Conservation (phyloP, 768 basidiomycete species). For the Auricularia sp. region DNA sequence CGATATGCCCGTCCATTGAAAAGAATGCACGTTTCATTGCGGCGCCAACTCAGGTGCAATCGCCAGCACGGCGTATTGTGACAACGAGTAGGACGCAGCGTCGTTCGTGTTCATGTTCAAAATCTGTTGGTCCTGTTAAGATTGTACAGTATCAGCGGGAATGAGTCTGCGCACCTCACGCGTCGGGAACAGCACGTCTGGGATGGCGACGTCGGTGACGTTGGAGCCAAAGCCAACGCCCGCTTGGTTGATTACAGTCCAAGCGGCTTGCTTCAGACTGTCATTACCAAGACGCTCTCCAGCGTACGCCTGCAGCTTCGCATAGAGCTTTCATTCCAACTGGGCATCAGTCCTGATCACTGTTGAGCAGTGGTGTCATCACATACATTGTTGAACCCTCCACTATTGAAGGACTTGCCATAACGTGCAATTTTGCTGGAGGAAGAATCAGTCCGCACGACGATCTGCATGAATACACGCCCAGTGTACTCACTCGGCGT, state of each 20-base stretch:
- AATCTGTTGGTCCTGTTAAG: background rate
- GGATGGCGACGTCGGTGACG: background rate
- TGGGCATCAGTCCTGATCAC: background rate
- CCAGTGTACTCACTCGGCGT: background rate
- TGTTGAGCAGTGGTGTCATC: background rate
- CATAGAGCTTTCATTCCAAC: background rate
- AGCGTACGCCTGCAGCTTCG: conserved; percentile 3
- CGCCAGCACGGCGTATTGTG: background rate
- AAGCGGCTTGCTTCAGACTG: conserved; percentile 3
- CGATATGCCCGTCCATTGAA: no score
- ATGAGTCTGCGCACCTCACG: background rate
- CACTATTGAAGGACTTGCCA: background rate
- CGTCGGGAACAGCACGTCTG: background rate
- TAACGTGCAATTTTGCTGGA: background rate
- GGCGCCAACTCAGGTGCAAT: background rate
- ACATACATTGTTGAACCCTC: background rate
- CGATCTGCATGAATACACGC: background rate
- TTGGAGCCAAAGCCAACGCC: conserved; percentile 8
- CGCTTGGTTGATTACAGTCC: conserved; percentile 4
- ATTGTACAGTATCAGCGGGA: background rate
- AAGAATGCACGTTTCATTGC: background rate
- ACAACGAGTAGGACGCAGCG: background rate
- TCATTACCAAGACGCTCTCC: conserved; percentile 1
- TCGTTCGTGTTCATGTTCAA: background rate
- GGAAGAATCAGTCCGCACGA: background rate